Evolutionary conservation across 2,329 filamentous ascomycete species (phyloP), one percentile per base, ranked within the genome.

Genomic region (Biscogniauxia sp.): DNA sequence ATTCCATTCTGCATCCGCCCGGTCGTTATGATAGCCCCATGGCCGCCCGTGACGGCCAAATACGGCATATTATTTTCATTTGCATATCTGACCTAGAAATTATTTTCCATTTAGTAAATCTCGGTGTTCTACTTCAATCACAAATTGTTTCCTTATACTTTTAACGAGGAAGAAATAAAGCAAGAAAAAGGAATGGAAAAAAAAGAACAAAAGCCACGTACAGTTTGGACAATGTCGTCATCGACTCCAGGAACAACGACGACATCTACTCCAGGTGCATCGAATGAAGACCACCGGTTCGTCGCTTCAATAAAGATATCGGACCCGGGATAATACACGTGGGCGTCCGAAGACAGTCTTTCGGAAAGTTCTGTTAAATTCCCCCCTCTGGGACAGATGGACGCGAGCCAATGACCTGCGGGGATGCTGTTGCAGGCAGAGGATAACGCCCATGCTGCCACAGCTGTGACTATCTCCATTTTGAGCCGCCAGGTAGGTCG

Each of bases 141-240:
- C n/a, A n/a, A n/a, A n/a, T n/a, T n/a, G n/a, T n/a, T n/a, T n/a
- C n/a, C n/a, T n/a, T n/a, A n/a, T n/a, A n/a, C n/a, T n/a, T n/a
- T n/a, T n/a, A n/a, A n/a, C n/a, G n/a, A n/a, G n/a, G n/a, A n/a
- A n/a, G n/a, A n/a, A n/a, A n/a, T n/a, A n/a, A n/a, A 32, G 11
- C 7, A 32, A 7, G 28, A 32, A 32, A 32, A 32, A 32, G 7
- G 2, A 32, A 4, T 9, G 11, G 2, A 32, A 32, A 32, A 32
- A 32, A 7, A 1, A 13, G 28, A 32, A 32, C 7, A 5, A 41
- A 41, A 15, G 3, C 37, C 5, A 45, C 37, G 13, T 70, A 83
- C 82, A 3, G 76, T 82, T 62, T 79, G 73, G 0, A 74, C 75
- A 20, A 85, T 81, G 61, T 85, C 82, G 6, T 78, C 66, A 65